A percentile compares a stretch with the other conserved stretches of the same genome.
Evolutionary conservation across 768 basidiomycete species (phyloP).

Genomic region (Leccinum fibrillosum): DNA sequence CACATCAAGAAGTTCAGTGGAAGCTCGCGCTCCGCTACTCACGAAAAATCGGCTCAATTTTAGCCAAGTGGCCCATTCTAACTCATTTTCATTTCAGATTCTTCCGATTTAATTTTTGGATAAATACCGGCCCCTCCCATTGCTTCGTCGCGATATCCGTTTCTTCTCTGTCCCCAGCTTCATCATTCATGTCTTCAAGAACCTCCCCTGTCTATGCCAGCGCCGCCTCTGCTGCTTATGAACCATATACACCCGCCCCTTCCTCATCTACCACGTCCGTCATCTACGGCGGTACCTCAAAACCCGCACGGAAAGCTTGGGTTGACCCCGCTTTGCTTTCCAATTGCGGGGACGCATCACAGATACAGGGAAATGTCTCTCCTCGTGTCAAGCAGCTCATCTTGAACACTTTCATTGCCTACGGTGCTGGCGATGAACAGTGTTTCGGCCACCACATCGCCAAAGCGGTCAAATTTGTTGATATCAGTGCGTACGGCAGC

Average conservation of each 20-base stretch:
- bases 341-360: conserved; percentile 52
- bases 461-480: conserved; percentile 55
- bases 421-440: conserved; percentile 65
- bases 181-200: conserved; percentile 25
- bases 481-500: conserved; percentile 51
- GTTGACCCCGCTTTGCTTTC: conserved; percentile 63
- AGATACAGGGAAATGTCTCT: conserved; percentile 62
- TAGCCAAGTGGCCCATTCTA: conserved; percentile 25
- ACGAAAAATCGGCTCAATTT: conserved; percentile 27
- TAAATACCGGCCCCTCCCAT: conserved; percentile 27
- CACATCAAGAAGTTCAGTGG: conserved; percentile 26
- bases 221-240: conserved; percentile 27
- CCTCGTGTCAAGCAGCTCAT: conserved; percentile 62
- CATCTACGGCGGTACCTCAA: conserved; percentile 20
- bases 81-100: conserved; percentile 11
- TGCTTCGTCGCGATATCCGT: conserved; percentile 1
- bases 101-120: conserved; percentile 12
- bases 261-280: conserved; percentile 26
- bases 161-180: conserved; percentile 1
- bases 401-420: conserved; percentile 63
- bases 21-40: conserved; percentile 22
- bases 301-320: conserved; percentile 44
- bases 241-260: conserved; percentile 20
- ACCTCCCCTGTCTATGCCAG: conserved; percentile 26
- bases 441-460: conserved; percentile 64